Base-by-base conservation (phyloP, 2,329 filamentous ascomycete species). In the Clarireedia paspali region DNA sequence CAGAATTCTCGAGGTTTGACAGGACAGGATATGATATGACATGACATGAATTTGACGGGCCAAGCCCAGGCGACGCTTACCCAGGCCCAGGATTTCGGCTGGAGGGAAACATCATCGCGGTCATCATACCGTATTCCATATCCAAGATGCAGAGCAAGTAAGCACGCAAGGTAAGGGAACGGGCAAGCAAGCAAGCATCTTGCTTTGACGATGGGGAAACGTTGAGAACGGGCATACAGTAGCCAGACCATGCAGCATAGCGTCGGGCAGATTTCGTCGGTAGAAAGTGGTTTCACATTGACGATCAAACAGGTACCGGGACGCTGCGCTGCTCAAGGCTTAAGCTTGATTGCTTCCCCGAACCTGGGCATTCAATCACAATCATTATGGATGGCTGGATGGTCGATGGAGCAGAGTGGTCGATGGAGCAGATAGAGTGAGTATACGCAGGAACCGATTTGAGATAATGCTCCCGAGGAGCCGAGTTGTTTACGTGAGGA, bases 231-330 rank as follows among this genome's bases (percentile, higher is more conserved):
- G 23, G n/a, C 23, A 17, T 24, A 44, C 23, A n/a, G 7, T 7
- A 17, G 38, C 14, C 24, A 26, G 12, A 26, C 52, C 46, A 42
- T 27, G 52, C 49, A 40, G 38, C 38, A 20, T 54, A 40, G 38
- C 38, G 14, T 54, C 48, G 14, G 40, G 34, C 47, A 48, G 27
- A 23, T 54, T 23, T 48, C n/a, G 51, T 20, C 20, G 20, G 20
- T 42, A 36, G 14, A 40, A 39, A 48, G 40, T 42, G 51, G 62
- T 65, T 65, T 65, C 61, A 64, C 50, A 51, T 44, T 53, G 62
- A 52, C 57, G 60, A 65, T 65, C 62, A 65, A 65, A 65, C 63
- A 65, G 61, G 62, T 59, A 64, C 20, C 20, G 20, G 20, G 20
- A 20, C 2, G 20, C 20, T 20, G 20, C 63, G 24, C 24, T 23